Base-by-base conservation (phyloP, 169 alveolate species). In the Plasmodium falciparum region DNA sequence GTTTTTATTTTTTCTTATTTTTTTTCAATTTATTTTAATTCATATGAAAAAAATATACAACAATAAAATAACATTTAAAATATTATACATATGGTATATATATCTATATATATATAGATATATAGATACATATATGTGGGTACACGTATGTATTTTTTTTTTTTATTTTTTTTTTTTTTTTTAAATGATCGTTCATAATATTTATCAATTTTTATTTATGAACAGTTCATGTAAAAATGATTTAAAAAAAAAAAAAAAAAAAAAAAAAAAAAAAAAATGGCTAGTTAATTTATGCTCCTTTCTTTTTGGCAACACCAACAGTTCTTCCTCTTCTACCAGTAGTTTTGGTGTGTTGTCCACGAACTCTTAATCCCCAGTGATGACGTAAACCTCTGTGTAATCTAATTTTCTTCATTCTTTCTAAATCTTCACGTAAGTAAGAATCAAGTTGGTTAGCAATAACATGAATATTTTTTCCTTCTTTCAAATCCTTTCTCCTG, bases 291-390 rank as follows among this genome's bases (percentile, higher is more conserved):
- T 52, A 83, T 22, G 91, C 92, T 73, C 94, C 92, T 98, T 97
- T 98, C 99, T 98, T 98, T 95, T 96, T 98, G 88, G 98, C 96
- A 73, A 98, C 99, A 78, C 99, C 99, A 83, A 98, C 98, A 88
- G 99, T 97, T 88, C 99, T 95, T 88, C 99, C 99, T 95, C 98
- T 98, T 93, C 99, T 97, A 56, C 99, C 99, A 63, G 99, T 98
- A 61, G 99, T 97, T 96, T 97, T 97, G 94, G 99, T 98, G 95
- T 98, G 99, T 96, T 99, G 99, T 59, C 99, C 99, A 89, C 99
- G 98, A 91, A 98, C 99, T 93, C 98, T 97, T 71, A 98, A 95
- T 89, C 99, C 99, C 99, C 99, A 97, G 97, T 96, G 97, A 95
- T 99, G 99, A 92, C 99, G 98, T 93, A 98, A 97, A 94, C 99